These are phyloP conservation scores for Schizophyllum amplum DNA, from an alignment of 1,284 basidiomycete species.

Conservation along the genomic window DNA sequence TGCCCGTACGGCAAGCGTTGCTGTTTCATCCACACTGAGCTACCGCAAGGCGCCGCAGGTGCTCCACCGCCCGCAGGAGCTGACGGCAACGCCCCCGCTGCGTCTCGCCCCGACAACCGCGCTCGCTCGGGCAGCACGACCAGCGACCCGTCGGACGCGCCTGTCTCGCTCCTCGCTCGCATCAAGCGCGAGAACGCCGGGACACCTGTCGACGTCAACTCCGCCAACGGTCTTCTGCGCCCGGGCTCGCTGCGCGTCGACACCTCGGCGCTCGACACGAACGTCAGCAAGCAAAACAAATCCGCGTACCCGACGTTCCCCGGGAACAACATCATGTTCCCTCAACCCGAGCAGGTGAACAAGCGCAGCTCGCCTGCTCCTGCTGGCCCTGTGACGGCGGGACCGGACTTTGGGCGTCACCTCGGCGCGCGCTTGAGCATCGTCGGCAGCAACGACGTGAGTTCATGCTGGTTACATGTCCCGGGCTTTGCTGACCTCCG, in stretches of 20 bases:
- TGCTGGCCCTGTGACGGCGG: conserved; percentile 63
- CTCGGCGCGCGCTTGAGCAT: conserved; percentile 60
- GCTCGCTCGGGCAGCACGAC: conserved; percentile 63
- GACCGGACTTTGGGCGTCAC: conserved; percentile 72
- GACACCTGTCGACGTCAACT: conserved; percentile 12
- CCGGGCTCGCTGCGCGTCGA: conserved; percentile 61
- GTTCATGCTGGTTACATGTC: conserved; percentile 14
- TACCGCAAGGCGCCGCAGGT: conserved; percentile 48
- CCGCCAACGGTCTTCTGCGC: conserved; percentile 37
- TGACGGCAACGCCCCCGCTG: conserved; percentile 42
- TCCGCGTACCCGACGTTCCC: conserved; percentile 62
- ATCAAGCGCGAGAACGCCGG: conserved; percentile 46
- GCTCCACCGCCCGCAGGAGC: conserved; percentile 30
- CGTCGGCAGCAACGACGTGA: conserved; percentile 61
- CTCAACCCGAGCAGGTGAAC: conserved; percentile 45
- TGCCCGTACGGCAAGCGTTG: conserved; percentile 87
- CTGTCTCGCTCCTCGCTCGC: conserved; percentile 64
- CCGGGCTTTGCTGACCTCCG: conserved; percentile 10
- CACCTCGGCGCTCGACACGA: conserved; percentile 38
- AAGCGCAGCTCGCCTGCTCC: conserved; percentile 51
- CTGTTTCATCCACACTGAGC: conserved; percentile 85
- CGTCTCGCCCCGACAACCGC: conserved; percentile 45
- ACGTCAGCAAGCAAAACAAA: conserved; percentile 63
- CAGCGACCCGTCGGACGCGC: conserved; percentile 67
- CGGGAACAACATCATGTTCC: conserved; percentile 39